Base-by-base conservation (phyloP, 2,329 filamentous ascomycete genomes). In the Pestalotiopsis sp. region DNA sequence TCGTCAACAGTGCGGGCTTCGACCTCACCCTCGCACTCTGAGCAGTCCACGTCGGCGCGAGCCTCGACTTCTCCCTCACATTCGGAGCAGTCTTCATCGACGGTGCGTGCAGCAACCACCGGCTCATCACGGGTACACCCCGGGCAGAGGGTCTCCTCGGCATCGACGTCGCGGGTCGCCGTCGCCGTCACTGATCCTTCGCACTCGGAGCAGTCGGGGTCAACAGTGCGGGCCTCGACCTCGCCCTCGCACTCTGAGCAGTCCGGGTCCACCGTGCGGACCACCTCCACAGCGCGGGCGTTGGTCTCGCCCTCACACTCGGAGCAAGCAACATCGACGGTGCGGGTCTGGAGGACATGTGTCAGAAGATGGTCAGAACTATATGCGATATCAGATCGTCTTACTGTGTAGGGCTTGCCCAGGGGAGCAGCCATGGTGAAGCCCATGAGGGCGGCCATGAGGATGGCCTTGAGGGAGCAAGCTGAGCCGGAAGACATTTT, bases 401-500 rank as follows among this genome's bases (percentile, higher is more conserved):
- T 23, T 59, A 59, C 57, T 59, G 23, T 36, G 57, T 27, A 36
- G 25, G 27, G 23, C 57, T 36, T 36, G 27, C 25, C 27, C 27
- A 39, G 25, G 5, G 59, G 59, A 12, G 59, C 59, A 62, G 59
- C 59, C 31, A 62, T 62, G 31, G 59, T 36, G 14, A 62, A 20
- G 31, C 25, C 36, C 13, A 62, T 12, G 31, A 62, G 59, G 59
- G 4, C 59, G n/a, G 59, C 59, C 59, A 62, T 12, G 20, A 62
- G 27, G 31, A 62, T 12, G 59, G 59, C 59, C 59, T 62, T 62
- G 13, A 62, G 59, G 14, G 59, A 62, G 59, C 27, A 36, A 38
- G 31, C 11, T 12, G 59, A 36, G 59, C 17, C 11, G 31, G 36
- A 39, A 38, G 59, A 11, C 59, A 62, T 62, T 38, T 5, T 62